Percentiles rank a stretch among this genome's conserved stretches.
Conservation (phyloP, 495 filamentous ascomycete species). For the Umbilicaria muhlenbergii region DNA sequence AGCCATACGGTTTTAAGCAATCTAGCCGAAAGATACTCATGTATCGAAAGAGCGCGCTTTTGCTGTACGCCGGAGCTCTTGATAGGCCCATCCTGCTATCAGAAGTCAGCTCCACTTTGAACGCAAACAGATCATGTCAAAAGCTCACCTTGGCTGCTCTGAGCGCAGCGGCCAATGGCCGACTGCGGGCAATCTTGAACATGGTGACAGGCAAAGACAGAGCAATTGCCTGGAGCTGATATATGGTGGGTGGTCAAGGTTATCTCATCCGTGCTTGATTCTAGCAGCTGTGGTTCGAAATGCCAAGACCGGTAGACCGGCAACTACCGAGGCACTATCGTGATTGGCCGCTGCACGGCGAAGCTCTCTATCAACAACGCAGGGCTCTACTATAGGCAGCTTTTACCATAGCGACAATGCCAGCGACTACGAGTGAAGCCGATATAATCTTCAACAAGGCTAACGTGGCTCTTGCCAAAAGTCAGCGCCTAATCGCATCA, state of each 20-base stretch:
- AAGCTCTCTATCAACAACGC: too few relatives aligned
- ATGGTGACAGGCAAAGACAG: conserved; percentile 27
- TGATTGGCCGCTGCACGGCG: too few relatives aligned
- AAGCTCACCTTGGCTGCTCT: conserved; percentile 43
- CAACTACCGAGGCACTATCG: too few relatives aligned
- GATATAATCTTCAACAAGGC: conserved; percentile 35
- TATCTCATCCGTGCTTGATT: too few relatives aligned
- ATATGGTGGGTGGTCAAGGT: too few relatives aligned
- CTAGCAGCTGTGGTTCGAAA: too few relatives aligned
- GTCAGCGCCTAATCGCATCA: conserved; percentile 34
- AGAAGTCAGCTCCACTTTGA: not conserved
- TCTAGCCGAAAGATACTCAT: conserved; percentile 90
- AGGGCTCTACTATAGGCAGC: too few relatives aligned
- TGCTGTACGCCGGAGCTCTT: conserved; percentile 45
- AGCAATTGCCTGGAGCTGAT: too few relatives aligned
- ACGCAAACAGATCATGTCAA: conserved; percentile 3
- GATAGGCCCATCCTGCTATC: conserved; percentile 29
- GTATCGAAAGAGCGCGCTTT: conserved; percentile 79
- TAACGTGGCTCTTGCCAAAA: conserved; percentile 32
- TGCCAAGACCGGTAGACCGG: too few relatives aligned
- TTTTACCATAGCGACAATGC: conserved; percentile 11
- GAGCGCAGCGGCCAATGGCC: conserved; percentile 50
- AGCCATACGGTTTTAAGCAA: conserved; percentile 64
- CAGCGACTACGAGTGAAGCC: conserved; percentile 24
- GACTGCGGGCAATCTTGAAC: conserved; percentile 60